Evolutionary conservation across 208 protist species (phyloP).

Genomic region (Tritrichomonas foetus): DNA sequence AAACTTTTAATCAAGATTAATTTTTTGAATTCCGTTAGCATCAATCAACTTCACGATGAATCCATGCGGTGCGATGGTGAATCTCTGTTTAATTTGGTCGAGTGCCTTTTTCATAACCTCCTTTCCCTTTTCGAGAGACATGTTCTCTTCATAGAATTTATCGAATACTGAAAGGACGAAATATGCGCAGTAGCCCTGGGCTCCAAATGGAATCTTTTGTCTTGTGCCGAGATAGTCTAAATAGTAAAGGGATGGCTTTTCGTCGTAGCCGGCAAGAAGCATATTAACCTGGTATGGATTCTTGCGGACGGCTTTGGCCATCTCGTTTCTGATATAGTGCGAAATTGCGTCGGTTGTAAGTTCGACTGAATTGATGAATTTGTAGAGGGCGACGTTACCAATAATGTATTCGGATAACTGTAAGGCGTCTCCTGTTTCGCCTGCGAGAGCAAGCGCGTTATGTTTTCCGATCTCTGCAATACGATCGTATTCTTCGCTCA

Average conservation of each 20-base stretch:
- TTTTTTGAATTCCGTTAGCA: not conserved
- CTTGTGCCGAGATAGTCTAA: not conserved
- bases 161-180: not conserved
- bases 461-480: not conserved
- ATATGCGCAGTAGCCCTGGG: not conserved
- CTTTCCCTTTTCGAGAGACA: slow-evolving; percentile 14
- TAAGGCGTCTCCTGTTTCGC: not conserved
- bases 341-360: not conserved
- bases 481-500: slow-evolving; percentile 35
- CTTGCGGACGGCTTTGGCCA: not conserved
- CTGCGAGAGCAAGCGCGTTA: not conserved
- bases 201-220: not conserved
- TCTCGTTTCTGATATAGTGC: not conserved
- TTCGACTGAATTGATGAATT: not conserved
- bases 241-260: not conserved
- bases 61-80: slow-evolving; percentile 2
- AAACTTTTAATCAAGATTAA: not conserved
- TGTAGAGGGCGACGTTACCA: not conserved
- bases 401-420: not conserved
- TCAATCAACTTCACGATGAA: not conserved
- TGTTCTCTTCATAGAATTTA: not conserved
- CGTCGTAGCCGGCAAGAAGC: slow-evolving; percentile 1
- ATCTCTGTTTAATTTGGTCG: slow-evolving; percentile 33
- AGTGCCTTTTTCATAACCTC: not conserved
- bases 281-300: slow-evolving; percentile 35